A percentile compares a stretch with the other conserved stretches of the same genome.
Conservation (phyloP, 75 land plant species). For the Cryptomeria japonica region DNA sequence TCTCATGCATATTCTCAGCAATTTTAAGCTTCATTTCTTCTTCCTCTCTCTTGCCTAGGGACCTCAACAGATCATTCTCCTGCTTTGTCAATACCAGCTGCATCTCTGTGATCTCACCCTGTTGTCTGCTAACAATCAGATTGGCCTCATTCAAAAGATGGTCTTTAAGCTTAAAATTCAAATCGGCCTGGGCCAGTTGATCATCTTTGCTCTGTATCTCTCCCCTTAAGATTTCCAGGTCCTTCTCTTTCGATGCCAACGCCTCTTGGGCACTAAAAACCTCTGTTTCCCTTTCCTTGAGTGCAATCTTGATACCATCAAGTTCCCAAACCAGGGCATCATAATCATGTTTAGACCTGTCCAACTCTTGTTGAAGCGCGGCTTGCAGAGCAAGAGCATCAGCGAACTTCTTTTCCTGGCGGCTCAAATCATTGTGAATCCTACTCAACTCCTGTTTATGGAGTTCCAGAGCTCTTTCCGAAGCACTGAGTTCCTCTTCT, state of each 20-base stretch:
- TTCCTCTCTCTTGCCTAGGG: conserved; percentile 14
- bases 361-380: conserved; percentile 16
- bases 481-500: conserved; percentile 39
- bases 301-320: background rate
- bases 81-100: conserved; percentile 14
- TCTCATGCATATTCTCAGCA: conserved; percentile 26
- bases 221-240: conserved; percentile 10
- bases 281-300: conserved; percentile 11
- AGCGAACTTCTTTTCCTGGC: conserved; percentile 29
- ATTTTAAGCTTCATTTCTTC: conserved; percentile 27
- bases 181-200: conserved; percentile 14
- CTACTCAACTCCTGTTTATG: conserved; percentile 24
- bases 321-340: conserved; percentile 7
- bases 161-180: conserved; percentile 17
- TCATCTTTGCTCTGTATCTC: conserved; percentile 26
- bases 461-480: conserved; percentile 24
- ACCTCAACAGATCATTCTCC: conserved; percentile 23
- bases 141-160: conserved; percentile 21
- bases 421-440: conserved; percentile 16
- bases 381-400: conserved; percentile 1
- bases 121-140: conserved; percentile 28
- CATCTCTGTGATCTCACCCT: conserved; percentile 20
- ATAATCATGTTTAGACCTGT: conserved; percentile 10
- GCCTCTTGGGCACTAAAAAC: background rate
- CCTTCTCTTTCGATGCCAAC: conserved; percentile 1